Percentiles rank a stretch among this genome's conserved stretches.
phyloP scores from a whole-genome alignment of 2,329 filamentous ascomycete species.

The Samsoniella hepiali region DNA sequence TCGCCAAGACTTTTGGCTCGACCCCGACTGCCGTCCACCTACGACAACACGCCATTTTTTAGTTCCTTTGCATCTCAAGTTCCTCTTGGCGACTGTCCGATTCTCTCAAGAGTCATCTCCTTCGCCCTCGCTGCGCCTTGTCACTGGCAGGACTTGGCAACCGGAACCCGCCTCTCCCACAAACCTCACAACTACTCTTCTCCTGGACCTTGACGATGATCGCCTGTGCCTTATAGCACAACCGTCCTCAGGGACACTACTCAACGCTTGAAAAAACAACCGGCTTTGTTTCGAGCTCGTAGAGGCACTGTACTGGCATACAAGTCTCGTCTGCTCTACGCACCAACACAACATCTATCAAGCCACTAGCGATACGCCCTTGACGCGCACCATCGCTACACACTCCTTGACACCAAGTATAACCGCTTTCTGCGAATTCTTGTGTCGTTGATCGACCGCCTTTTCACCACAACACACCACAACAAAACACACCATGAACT shows the following conservation, averaged over 20 bases:
- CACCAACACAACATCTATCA: constrained; percentile 17
- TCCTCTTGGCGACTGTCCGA: not conserved
- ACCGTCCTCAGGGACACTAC: constrained; percentile 37
- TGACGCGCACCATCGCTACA: not conserved
- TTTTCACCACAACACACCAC: not conserved
- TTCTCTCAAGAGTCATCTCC: not conserved
- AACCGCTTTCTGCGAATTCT: constrained; percentile 5
- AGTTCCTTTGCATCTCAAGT: not conserved
- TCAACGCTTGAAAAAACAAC: not conserved
- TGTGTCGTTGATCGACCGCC: constrained; percentile 18
- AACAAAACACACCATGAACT: constrained; percentile 36
- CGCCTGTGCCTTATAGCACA: constrained; percentile 35
- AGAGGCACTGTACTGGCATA: constrained; percentile 27
- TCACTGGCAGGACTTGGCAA: not conserved
- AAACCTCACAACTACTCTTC: not conserved
- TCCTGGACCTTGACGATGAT: constrained; percentile 30
- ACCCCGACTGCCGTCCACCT: not conserved
- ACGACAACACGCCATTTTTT: not conserved
- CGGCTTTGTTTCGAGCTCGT: not conserved
- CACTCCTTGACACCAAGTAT: constrained; percentile 12
- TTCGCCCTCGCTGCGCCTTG: not conserved
- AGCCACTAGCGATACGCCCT: constrained; percentile 1
- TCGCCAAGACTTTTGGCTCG: constrained; percentile 5
- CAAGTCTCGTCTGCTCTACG: constrained; percentile 25
- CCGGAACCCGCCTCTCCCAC: not conserved